Percentiles rank a stretch among this genome's conserved stretches.
These are phyloP conservation scores for Leucocoprinus sp. DNA, from an alignment of 768 basidiomycete genomes.

Conservation along the genomic window DNA sequence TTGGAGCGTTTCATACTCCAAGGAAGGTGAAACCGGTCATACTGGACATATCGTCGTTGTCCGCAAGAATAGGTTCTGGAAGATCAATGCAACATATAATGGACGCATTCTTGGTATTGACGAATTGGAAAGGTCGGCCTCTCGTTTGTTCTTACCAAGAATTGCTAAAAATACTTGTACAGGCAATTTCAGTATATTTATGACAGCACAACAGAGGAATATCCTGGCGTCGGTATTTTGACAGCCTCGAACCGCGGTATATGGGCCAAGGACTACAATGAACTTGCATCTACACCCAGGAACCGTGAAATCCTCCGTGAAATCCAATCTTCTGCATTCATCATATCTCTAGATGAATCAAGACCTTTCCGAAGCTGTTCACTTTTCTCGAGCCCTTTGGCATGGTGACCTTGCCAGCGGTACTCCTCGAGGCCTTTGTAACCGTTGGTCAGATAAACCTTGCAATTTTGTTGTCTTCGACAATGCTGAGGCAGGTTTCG, in stretches of 20 bases:
- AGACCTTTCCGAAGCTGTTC: constrained; percentile 40
- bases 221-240: constrained; percentile 71
- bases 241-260: constrained; percentile 74
- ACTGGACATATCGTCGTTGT: constrained; percentile 79
- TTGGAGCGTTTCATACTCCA: constrained; percentile 65
- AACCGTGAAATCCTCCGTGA: constrained; percentile 60
- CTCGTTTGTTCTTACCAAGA: background rate
- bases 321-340: constrained; percentile 82
- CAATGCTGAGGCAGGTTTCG: constrained; percentile 72
- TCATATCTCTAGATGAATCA: constrained; percentile 70
- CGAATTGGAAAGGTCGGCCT: constrained; percentile 57
- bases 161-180: background rate
- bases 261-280: constrained; percentile 81
- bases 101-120: constrained; percentile 53
- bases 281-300: constrained; percentile 46
- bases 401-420: constrained; percentile 58
- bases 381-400: constrained; percentile 70
- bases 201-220: constrained; percentile 50
- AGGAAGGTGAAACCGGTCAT: constrained; percentile 44
- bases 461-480: constrained; percentile 80
- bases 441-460: constrained; percentile 89
- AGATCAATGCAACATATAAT: constrained; percentile 50
- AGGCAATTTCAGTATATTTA: constrained; percentile 73
- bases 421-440: constrained; percentile 49
- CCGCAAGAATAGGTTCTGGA: constrained; percentile 83